phyloP scores from a whole-genome alignment of 2,329 filamentous ascomycete species.

The Fusarium sp. region DNA sequence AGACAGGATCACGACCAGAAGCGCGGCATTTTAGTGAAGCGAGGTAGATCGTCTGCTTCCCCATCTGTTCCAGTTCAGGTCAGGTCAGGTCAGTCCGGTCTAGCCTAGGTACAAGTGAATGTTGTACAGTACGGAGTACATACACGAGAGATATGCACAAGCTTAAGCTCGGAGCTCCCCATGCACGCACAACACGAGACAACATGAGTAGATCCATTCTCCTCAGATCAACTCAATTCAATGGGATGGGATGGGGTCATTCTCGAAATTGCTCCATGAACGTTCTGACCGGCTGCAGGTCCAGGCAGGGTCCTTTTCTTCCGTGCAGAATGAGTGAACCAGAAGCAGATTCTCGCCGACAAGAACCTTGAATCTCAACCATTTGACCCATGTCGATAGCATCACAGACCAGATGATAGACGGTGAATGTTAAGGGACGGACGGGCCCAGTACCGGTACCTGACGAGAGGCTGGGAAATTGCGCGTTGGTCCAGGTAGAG shows the following conservation, averaged over 20 bases:
- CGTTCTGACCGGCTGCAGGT: slow-evolving; percentile 29
- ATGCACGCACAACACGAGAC: slow-evolving; percentile 7
- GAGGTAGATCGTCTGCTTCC: slow-evolving; percentile 16
- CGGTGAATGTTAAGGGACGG: slow-evolving; percentile 18
- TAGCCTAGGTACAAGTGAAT: neutral
- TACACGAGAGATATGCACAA: slow-evolving; percentile 1
- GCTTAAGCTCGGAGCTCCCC: slow-evolving; percentile 15
- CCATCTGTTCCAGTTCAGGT: neutral
- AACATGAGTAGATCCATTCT: slow-evolving; percentile 32
- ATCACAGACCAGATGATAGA: slow-evolving; percentile 31
- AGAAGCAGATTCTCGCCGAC: slow-evolving; percentile 33
- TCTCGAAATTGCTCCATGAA: slow-evolving; percentile 18
- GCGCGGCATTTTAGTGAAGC: slow-evolving; percentile 27
- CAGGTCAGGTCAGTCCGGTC: neutral
- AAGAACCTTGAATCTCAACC: slow-evolving; percentile 36
- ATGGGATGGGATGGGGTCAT: neutral
- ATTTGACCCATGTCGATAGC: slow-evolving; percentile 31
- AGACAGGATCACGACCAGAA: slow-evolving; percentile 12
- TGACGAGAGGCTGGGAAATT: slow-evolving; percentile 43
- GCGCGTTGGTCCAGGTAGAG: slow-evolving; percentile 34
- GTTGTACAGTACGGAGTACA: neutral
- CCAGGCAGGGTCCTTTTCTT: neutral
- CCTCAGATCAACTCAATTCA: neutral
- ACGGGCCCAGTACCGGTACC: slow-evolving; percentile 26
- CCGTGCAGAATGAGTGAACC: slow-evolving; percentile 2